Evolutionary conservation across 768 basidiomycete species (phyloP), one percentile per base, ranked within the genome.

Genomic region (Leccinellum rugosiceps): DNA sequence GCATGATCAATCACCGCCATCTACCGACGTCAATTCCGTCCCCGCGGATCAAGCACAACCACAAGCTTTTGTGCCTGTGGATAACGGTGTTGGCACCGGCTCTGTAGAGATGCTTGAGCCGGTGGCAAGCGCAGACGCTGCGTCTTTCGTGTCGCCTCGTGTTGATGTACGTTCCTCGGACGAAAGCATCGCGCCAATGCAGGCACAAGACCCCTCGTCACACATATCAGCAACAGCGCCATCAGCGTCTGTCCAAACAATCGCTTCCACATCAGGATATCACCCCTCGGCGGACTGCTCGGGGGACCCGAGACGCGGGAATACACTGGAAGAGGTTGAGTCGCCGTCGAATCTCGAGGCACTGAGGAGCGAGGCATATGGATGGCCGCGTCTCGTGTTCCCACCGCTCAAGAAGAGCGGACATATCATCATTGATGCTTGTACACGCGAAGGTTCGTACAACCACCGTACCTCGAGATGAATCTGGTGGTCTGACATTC

Each of bases 341-440:
- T 68, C 68, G 38, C 61, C 67, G 54, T 60, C 57, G 30, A 76
- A 82, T 30, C 62, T 90, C 17, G 72, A 84, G 35, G 74, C 77
- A 30, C 72, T 98, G 58, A 78, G 88, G 62, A 74, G 76, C 26
- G 92, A 95, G 71, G 87, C 94, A 11, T 93, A 87, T 61, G 74
- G 77, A 45, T 97, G 96, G 96, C 92, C 96, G 35, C 84, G 97
- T 54, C 80, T 98, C 32, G 82, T 98, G 51, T 90, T 92, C 63
- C 86, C 94, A n/a, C 96, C 97, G 30, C 68, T 97, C 67, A 97
- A 97, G 73, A 84, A 85, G 59, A 88, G 85, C 62, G 95, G 95
- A 0, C 96, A 98, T 71, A 83, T 98, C 61, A 87, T 94, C 50
- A 76, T 98, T 57, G 96, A 98, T 70, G 83, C 87, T 9, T 99